Evolutionary conservation across 768 basidiomycete genomes (phyloP), one percentile per base, ranked within the genome.

Genomic region (Suillus brevipes): DNA sequence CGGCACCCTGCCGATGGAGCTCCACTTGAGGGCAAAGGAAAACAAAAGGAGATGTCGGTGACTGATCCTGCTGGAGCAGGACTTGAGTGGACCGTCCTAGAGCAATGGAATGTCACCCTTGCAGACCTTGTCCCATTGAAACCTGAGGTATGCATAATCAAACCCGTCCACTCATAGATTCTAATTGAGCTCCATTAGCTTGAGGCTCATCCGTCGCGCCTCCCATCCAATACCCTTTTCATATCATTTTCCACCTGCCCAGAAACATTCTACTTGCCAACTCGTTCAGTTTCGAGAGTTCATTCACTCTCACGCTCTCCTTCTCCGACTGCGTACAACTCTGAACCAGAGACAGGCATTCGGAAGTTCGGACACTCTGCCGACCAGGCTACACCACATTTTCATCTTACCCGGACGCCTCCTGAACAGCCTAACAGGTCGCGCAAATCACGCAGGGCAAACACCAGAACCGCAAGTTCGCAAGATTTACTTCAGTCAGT

Each of bases 201-300:
- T 40, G 78, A 78, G 58, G 65, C 71, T n/a, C 74, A 80, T 63
- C 73, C 78, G 1, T 82, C 70, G 61, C 79, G 80, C 57, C 75
- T 94, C 37, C 87, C 91, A 1, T 89, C 88, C 18, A 95, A 95
- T 71, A 87, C 91, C 2, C 79, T 94, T 9, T 77, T 94, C 18
- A 66, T 95, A 50, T 81, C 85, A 18, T 81, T 95, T 61, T 80
- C 85, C 16, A 89, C 89, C 9, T 84, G 83, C 20, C 85, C 84
- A 6, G 78, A 84, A 69, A 80, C 79, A n/a, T 88, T 86, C 68
- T 90, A 87, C 76, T 71, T 89, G 28, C 85, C 87, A 25, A 69
- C 77, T 45, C 68, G 77, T 6, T 68, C 70, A 8, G 69, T 72
- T 70, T 69, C 74, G 58, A 68, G 62, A 50, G 66, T 64, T 66